phyloP scores from a whole-genome alignment of 2,329 filamentous ascomycete species.

The Penicillium sp. region DNA sequence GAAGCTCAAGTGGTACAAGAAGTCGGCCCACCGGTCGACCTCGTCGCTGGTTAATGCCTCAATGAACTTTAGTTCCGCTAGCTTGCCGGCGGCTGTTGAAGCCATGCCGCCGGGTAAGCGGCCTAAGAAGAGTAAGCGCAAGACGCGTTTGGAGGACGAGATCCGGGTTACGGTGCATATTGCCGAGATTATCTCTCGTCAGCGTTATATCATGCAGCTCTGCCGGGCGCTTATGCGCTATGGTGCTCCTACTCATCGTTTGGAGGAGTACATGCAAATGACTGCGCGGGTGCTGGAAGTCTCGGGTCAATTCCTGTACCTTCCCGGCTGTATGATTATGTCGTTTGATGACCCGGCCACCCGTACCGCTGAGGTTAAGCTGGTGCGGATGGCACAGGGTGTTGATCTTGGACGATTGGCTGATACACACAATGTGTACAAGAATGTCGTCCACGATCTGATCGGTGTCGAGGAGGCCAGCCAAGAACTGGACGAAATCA shows the following conservation, averaged over 20 bases:
- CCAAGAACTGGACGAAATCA: conserved; percentile 55
- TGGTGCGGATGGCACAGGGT: conserved; percentile 46
- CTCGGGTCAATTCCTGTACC: conserved; percentile 86
- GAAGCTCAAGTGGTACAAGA: conserved; percentile 47
- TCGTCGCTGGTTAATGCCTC: conserved; percentile 40
- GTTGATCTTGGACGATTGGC: conserved; percentile 48
- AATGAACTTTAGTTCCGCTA: conserved; percentile 37
- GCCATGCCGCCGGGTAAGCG: conserved; percentile 15
- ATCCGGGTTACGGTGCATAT: conserved; percentile 64
- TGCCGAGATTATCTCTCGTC: conserved; percentile 72
- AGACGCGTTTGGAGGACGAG: conserved; percentile 48
- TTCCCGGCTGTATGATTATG: conserved; percentile 93
- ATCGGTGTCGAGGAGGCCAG: conserved; percentile 51
- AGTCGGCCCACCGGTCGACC: conserved; percentile 37
- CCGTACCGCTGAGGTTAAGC: conserved; percentile 51
- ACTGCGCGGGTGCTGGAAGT: conserved; percentile 85
- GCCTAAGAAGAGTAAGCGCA: conserved; percentile 28
- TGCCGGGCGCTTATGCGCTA: conserved; percentile 89
- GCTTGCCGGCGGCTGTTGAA: conserved; percentile 30
- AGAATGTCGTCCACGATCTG: conserved; percentile 51
- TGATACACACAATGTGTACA: conserved; percentile 51
- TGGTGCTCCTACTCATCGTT: conserved; percentile 85
- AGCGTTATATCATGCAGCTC: conserved; percentile 81
- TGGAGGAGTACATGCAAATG: conserved; percentile 92
- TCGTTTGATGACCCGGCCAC: conserved; percentile 68